These are phyloP conservation scores for Tubosaeta sp. DNA, from an alignment of 768 basidiomycete species.

Conservation along the genomic window DNA sequence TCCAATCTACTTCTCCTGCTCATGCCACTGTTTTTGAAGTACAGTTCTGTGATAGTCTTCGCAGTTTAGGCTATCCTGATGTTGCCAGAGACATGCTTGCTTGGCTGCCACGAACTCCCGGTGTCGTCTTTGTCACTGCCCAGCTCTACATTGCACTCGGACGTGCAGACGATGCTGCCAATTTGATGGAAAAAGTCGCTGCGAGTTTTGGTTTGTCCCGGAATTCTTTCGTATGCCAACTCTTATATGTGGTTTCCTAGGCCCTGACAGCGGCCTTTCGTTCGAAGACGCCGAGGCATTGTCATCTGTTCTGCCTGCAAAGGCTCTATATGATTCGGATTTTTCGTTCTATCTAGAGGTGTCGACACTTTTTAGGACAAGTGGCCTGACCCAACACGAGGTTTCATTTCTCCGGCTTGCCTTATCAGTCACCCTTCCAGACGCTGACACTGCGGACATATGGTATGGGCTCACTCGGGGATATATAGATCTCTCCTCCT, in stretches of 20 bases:
- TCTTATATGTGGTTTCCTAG: slow-evolving; percentile 27
- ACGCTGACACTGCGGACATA: slow-evolving; percentile 56
- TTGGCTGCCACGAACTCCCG: slow-evolving; percentile 78
- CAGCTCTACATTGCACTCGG: slow-evolving; percentile 63
- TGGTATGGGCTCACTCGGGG: slow-evolving; percentile 81
- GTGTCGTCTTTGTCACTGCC: slow-evolving; percentile 67
- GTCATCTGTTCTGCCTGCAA: slow-evolving; percentile 54
- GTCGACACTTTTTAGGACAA: slow-evolving; percentile 67
- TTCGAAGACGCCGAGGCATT: slow-evolving; percentile 64
- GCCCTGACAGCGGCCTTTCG: slow-evolving; percentile 46
- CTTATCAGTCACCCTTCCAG: slow-evolving; percentile 58
- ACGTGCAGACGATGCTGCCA: slow-evolving; percentile 68
- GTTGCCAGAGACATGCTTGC: slow-evolving; percentile 61
- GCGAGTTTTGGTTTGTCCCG: slow-evolving; percentile 64
- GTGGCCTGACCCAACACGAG: slow-evolving; percentile 53
- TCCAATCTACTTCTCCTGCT: slow-evolving; percentile 66
- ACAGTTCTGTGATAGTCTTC: slow-evolving; percentile 65
- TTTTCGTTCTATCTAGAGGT: slow-evolving; percentile 77
- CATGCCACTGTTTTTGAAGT: slow-evolving; percentile 67
- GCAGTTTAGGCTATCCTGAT: slow-evolving; percentile 57
- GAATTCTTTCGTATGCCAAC: background rate
- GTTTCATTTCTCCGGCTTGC: slow-evolving; percentile 76
- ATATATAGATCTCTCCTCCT: slow-evolving; percentile 64
- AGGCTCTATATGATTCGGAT: slow-evolving; percentile 52
- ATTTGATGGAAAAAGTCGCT: slow-evolving; percentile 67